Evolutionary conservation across 2,329 filamentous ascomycete species (phyloP), one percentile per base, ranked within the genome.

Genomic region (Monilinia vaccinii-corymbosi): DNA sequence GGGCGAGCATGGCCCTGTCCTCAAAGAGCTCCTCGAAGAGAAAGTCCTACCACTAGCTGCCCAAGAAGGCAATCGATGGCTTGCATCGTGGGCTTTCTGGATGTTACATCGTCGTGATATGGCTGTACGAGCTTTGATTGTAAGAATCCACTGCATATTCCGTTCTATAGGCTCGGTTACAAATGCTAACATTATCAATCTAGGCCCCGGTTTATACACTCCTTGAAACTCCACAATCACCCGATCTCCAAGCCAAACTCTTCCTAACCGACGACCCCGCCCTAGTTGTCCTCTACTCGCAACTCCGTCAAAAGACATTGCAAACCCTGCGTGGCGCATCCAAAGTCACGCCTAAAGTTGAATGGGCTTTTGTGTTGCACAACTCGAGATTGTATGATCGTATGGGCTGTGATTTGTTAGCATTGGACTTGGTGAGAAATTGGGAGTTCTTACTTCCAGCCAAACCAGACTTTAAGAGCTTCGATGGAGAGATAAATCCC

Each of bases 51-150:
- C 85, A 0, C 75, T 89, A 63, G 94, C 94, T 21, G 85, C 88
- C 0, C 81, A 85, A 45, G 86, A 93, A 64, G 91, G 91, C 2
- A 93, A 99, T 70, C 82, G 93, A 60, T 99, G 94, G 93, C 82
- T 96, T 61, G 89, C 92, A 13, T 94, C 89, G 0, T 99, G 94
- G 94, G 89, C 90, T 2, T 96, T 96, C 71, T 96, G 91, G 87
- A 89, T 96, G 80, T 79, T 97, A 6, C 85, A 85, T 42, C 82
- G 88, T 63, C 84, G 86, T 62, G 89, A 95, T 66, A 88, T 91
- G 78, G 89, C 93, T 7, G 91, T 97, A 8, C 84, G 89, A 56
- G 85, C 88, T 8, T 77, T 99, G 4, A 87, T 96, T 66, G 87
- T 91, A 75, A 78, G 85, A 71, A 18, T 28, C 52, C 4, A 44